phyloP scores from a whole-genome alignment of 257 asterid genomes.

The Avicennia marina region DNA sequence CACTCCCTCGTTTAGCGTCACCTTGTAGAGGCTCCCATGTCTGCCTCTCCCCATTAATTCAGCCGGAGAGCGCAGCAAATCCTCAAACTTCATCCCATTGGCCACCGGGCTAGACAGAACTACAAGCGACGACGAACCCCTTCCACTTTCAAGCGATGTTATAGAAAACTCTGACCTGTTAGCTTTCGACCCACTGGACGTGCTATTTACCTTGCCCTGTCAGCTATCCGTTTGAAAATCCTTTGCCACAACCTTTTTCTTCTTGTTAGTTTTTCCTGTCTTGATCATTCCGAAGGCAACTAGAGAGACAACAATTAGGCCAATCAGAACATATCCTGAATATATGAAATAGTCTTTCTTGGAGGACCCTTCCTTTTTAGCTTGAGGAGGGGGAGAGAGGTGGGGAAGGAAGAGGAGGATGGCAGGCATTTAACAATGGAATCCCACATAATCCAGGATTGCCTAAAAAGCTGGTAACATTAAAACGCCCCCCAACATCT shows the following conservation, averaged over 20 bases:
- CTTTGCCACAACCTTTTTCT: constrained; percentile 1
- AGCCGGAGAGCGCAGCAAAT: constrained; percentile 67
- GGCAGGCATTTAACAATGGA: constrained; percentile 41
- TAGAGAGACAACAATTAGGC: constrained; percentile 28
- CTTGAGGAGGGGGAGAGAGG: constrained; percentile 24
- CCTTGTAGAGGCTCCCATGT: constrained; percentile 62
- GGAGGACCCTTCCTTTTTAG: constrained; percentile 21
- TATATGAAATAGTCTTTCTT: constrained; percentile 42
- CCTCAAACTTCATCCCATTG: constrained; percentile 55
- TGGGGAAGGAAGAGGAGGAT: constrained; percentile 20
- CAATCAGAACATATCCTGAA: constrained; percentile 54
- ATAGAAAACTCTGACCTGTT: constrained; percentile 65
- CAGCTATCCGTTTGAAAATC: constrained; percentile 5
- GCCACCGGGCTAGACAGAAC: constrained; percentile 36
- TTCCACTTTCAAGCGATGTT: constrained; percentile 49
- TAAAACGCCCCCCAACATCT: constrained; percentile 32
- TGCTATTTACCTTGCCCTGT: constrained; percentile 31
- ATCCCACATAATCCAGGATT: constrained; percentile 64
- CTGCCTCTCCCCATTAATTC: constrained; percentile 56
- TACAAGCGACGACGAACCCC: constrained; percentile 41
- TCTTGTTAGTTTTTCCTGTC: constrained; percentile 11
- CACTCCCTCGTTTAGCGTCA: constrained; percentile 29
- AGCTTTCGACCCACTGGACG: constrained; percentile 43
- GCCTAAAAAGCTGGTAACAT: constrained; percentile 36
- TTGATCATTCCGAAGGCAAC: constrained; percentile 27